Evolutionary conservation across 1,284 basidiomycete genomes (phyloP).

Genomic region (Leccinum griseonigrum): DNA sequence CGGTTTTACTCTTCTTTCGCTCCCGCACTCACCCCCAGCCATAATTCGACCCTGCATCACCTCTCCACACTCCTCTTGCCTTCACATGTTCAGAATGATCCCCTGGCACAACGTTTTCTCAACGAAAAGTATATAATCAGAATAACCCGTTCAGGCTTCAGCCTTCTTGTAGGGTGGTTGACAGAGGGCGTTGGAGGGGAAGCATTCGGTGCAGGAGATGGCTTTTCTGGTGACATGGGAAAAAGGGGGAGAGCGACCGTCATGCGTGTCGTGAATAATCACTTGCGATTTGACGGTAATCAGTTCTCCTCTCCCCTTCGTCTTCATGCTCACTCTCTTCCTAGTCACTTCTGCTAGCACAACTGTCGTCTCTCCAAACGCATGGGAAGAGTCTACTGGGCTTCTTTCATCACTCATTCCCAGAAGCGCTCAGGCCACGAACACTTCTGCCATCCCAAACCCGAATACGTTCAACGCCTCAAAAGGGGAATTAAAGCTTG

Average conservation of each 20-base stretch:
- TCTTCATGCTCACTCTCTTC: constrained; percentile 26
- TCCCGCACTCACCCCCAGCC: constrained; percentile 64
- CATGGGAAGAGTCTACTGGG: constrained; percentile 83
- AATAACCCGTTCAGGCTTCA: constrained; percentile 91
- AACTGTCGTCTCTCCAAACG: constrained; percentile 55
- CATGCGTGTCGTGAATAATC: constrained; percentile 92
- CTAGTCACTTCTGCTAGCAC: constrained; percentile 71
- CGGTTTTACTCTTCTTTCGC: constrained; percentile 78
- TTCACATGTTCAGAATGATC: constrained; percentile 82
- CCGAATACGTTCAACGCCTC: constrained; percentile 73
- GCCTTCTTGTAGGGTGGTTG: constrained; percentile 93
- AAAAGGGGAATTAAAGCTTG: constrained; percentile 80
- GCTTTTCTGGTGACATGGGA: constrained; percentile 79
- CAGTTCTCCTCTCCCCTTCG: constrained; percentile 7
- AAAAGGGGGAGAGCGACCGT: constrained; percentile 81
- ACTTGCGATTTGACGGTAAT: constrained; percentile 87
- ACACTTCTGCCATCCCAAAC: constrained; percentile 38
- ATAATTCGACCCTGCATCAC: constrained; percentile 74
- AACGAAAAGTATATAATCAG: constrained; percentile 89
- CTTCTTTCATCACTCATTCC: constrained; percentile 77
- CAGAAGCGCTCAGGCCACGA: constrained; percentile 39
- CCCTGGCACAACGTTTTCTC: constrained; percentile 82
- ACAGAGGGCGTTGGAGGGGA: constrained; percentile 91
- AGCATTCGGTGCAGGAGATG: constrained; percentile 75
- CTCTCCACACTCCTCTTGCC: constrained; percentile 83